Conservation (phyloP, 345 rosid genomes). For the Citrus sp. region DNA sequence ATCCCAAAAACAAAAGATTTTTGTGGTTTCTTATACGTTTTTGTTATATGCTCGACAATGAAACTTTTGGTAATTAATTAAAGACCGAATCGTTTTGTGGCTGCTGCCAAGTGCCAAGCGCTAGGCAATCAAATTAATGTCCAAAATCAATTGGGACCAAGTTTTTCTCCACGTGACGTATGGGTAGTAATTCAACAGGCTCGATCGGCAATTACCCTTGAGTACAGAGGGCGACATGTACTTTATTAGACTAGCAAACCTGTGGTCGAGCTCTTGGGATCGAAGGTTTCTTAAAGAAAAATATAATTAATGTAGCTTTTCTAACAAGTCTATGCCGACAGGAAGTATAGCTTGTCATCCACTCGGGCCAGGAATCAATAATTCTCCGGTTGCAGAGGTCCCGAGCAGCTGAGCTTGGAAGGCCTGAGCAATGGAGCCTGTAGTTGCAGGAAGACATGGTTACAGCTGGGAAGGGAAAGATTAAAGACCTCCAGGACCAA, state of each 20-base stretch:
- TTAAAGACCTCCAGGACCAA: too few relatives aligned
- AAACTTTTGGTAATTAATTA: neutral
- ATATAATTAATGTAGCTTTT: slow-evolving; percentile 56
- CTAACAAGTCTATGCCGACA: slow-evolving; percentile 83
- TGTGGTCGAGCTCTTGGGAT: slow-evolving; percentile 56
- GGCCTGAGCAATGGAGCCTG: neutral
- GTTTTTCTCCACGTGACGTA: slow-evolving; percentile 79
- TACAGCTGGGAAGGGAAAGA: too few relatives aligned
- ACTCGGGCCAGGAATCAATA: slow-evolving; percentile 65
- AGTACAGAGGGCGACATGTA: slow-evolving; percentile 87
- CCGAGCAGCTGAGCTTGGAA: too few relatives aligned
- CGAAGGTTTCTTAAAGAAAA: slow-evolving; percentile 59
- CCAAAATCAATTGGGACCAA: slow-evolving; percentile 89
- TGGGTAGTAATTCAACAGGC: slow-evolving; percentile 59
- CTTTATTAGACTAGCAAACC: slow-evolving; percentile 87
- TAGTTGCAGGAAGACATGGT: too few relatives aligned
- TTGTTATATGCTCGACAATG: neutral
- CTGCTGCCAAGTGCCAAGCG: neutral
- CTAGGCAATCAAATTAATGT: slow-evolving; percentile 25
- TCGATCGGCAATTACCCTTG: slow-evolving; percentile 74
- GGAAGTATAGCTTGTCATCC: slow-evolving; percentile 87
- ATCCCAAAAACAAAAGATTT: neutral
- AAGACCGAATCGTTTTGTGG: neutral
- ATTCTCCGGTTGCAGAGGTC: slow-evolving; percentile 34
- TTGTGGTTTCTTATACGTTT: neutral